Evolutionary conservation across 768 basidiomycete species (phyloP).

Genomic region (Lactifluus echinatus): DNA sequence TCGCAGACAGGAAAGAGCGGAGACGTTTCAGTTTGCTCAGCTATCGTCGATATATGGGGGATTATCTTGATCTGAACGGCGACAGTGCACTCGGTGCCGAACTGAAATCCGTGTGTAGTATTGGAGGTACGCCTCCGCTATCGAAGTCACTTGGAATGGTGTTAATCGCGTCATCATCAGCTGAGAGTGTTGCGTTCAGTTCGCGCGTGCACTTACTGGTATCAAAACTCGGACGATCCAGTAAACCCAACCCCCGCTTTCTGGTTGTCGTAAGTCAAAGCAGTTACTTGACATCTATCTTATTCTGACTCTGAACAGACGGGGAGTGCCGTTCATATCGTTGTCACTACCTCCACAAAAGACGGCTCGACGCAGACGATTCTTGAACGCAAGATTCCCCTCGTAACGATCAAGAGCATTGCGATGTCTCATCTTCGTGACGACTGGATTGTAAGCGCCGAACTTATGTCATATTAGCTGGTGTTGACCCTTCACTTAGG

Average conservation of each 20-base stretch:
- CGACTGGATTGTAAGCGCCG: conserved; percentile 77
- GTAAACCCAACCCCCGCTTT: conserved; percentile 86
- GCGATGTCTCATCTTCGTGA: conserved; percentile 85
- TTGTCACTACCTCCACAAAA: conserved; percentile 44
- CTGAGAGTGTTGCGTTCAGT: conserved; percentile 79
- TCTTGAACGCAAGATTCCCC: conserved; percentile 81
- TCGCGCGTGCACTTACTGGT: conserved; percentile 73
- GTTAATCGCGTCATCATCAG: conserved; percentile 27
- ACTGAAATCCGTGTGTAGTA: conserved; percentile 58
- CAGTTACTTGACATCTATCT: neutral
- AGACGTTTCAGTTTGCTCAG: conserved; percentile 89
- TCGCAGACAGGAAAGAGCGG: conserved; percentile 88
- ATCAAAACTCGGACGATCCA: conserved; percentile 78
- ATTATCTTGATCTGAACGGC: conserved; percentile 88
- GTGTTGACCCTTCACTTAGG: conserved; percentile 34
- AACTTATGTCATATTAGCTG: neutral
- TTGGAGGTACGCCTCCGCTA: conserved; percentile 48
- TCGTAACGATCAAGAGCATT: conserved; percentile 81
- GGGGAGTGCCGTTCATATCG: conserved; percentile 75
- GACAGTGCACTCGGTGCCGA: conserved; percentile 70
- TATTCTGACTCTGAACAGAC: conserved; percentile 41
- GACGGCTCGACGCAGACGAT: conserved; percentile 50
- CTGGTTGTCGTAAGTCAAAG: conserved; percentile 65
- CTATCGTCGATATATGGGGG: conserved; percentile 91
- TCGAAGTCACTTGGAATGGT: neutral